Evolutionary conservation across 2,329 filamentous ascomycete species (phyloP).

Genomic region (Colletotrichum siamense): DNA sequence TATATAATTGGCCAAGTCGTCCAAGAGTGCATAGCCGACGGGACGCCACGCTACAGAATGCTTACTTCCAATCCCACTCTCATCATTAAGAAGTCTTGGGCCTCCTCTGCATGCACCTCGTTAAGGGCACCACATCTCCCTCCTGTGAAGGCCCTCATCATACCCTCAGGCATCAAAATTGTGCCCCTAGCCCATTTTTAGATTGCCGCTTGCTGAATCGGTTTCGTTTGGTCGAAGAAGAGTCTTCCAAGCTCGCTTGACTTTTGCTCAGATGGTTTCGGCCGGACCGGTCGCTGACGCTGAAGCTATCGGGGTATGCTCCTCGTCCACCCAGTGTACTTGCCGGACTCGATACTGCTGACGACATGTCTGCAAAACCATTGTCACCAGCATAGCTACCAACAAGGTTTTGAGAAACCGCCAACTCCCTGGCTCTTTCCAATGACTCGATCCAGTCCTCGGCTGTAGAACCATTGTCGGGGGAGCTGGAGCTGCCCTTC

Average conservation of each 20-base stretch:
- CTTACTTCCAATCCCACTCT: slow-evolving; percentile 9
- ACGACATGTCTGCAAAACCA: slow-evolving; percentile 71
- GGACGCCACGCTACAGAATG: slow-evolving; percentile 24
- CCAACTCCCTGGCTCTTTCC: slow-evolving; percentile 85
- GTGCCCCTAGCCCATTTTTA: slow-evolving; percentile 90
- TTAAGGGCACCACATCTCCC: neutral
- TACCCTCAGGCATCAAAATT: slow-evolving; percentile 62
- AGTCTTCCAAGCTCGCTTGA: slow-evolving; percentile 60
- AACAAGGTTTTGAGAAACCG: slow-evolving; percentile 72
- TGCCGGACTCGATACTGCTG: slow-evolving; percentile 76
- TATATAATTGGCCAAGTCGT: neutral
- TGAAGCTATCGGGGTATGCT: slow-evolving; percentile 58
- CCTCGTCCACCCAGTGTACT: slow-evolving; percentile 71
- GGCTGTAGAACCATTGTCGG: slow-evolving; percentile 70
- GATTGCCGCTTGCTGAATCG: slow-evolving; percentile 92
- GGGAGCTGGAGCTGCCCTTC: slow-evolving; percentile 67
- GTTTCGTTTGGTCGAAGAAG: slow-evolving; percentile 55
- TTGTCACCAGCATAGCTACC: slow-evolving; percentile 72
- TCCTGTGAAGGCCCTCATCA: neutral
- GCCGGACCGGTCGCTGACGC: slow-evolving; percentile 55
- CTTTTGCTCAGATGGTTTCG: slow-evolving; percentile 66
- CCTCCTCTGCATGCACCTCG: neutral
- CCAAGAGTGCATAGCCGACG: slow-evolving; percentile 11
- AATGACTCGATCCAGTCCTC: slow-evolving; percentile 94
- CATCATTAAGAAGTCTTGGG: neutral